These are phyloP conservation scores for Protomyces pachydermus DNA, from an alignment of 1,139 yeast genomes.

Conservation along the genomic window DNA sequence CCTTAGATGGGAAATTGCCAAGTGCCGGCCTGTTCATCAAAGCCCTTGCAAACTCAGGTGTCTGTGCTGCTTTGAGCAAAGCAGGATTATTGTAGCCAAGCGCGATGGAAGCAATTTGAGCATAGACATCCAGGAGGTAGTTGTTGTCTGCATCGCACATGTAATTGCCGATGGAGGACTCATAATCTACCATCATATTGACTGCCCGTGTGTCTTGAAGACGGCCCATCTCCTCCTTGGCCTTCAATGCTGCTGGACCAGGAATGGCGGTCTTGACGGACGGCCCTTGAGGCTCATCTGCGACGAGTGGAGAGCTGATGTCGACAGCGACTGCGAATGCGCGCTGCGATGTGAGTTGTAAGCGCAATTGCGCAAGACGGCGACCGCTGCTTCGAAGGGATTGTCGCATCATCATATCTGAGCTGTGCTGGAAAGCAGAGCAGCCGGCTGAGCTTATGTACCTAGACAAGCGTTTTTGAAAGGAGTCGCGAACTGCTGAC, in stretches of 20 bases:
- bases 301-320: conserved; percentile 39
- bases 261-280: conserved; percentile 53
- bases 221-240: conserved; percentile 48
- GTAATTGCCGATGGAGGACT: conserved; percentile 65
- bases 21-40: conserved; percentile 72
- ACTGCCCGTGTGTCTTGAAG: conserved; percentile 63
- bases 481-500: no score
- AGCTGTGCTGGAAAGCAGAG: no score
- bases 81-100: conserved; percentile 77
- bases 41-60: conserved; percentile 62
- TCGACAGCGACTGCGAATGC: conserved; percentile 6
- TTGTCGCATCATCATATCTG: neutral
- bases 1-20: conserved; percentile 68
- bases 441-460: no score
- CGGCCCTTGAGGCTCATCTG: conserved; percentile 64
- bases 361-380: neutral
- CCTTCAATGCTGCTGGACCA: conserved; percentile 55
- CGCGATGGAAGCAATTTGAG: conserved; percentile 73
- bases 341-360: neutral
- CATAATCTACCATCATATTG: conserved; percentile 64
- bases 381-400: neutral
- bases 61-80: conserved; percentile 55
- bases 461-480: no score
- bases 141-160: conserved; percentile 69
- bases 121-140: conserved; percentile 60